A percentile compares a stretch with the other conserved stretches of the same genome.
These are phyloP conservation scores for Myriosclerotinia scirpicola DNA, from an alignment of 2,329 filamentous ascomycete genomes.

Conservation along the genomic window DNA sequence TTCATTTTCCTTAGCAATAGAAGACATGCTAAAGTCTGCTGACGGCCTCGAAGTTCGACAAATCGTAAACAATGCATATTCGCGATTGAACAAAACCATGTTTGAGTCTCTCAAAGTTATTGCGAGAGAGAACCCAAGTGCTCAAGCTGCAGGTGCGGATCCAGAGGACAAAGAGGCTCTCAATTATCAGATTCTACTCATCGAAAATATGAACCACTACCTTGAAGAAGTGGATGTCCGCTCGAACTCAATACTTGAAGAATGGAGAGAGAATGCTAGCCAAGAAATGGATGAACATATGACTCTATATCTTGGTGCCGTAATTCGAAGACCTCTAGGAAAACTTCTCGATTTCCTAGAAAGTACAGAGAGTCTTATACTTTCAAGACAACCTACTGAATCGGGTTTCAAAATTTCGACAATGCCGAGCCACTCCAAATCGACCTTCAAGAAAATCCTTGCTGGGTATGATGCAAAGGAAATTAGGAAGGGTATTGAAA, in stretches of 20 bases:
- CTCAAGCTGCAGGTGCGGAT: constrained; percentile 52
- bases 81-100: constrained; percentile 89
- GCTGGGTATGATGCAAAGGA: constrained; percentile 79
- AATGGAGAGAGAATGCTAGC: constrained; percentile 77
- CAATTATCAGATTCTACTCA: constrained; percentile 95
- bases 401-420: constrained; percentile 65
- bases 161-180: constrained; percentile 93
- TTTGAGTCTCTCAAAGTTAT: constrained; percentile 97
- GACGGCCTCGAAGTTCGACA: constrained; percentile 68
- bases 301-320: constrained; percentile 79
- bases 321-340: constrained; percentile 85
- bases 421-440: constrained; percentile 80
- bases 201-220: constrained; percentile 99
- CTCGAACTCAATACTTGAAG: constrained; percentile 71
- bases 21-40: constrained; percentile 71
- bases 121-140: constrained; percentile 65
- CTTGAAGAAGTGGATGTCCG: constrained; percentile 82
- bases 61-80: constrained; percentile 83
- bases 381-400: constrained; percentile 59
- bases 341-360: constrained; percentile 91
- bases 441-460: constrained; percentile 82
- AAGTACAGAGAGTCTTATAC: constrained; percentile 72
- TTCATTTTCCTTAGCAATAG: constrained; percentile 75
- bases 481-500: constrained; percentile 84
- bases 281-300: constrained; percentile 84